These are phyloP conservation scores for Eutypella sp. DNA, from an alignment of 2,329 filamentous ascomycete species.

Conservation along the genomic window DNA sequence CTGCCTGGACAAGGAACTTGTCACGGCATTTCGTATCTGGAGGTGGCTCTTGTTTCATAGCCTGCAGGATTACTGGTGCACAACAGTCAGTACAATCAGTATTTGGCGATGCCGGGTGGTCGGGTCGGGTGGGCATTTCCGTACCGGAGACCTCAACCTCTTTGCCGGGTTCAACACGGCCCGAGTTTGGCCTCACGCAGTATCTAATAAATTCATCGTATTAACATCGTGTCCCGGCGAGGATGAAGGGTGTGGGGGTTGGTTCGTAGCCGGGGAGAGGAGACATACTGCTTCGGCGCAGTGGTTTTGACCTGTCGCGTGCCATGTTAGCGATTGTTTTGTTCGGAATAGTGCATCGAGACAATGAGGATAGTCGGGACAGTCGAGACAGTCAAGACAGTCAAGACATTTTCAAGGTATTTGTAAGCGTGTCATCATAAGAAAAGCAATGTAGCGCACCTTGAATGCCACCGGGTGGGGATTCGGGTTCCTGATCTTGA, in stretches of 20 bases:
- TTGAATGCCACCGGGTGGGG: slow-evolving; percentile 63
- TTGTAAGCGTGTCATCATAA: background rate
- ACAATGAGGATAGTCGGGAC: too few relatives aligned
- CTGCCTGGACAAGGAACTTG: slow-evolving; percentile 96
- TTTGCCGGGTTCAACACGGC: slow-evolving; percentile 85
- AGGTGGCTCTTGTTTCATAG: slow-evolving; percentile 93
- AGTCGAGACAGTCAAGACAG: too few relatives aligned
- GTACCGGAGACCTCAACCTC: slow-evolving; percentile 90
- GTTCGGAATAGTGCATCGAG: too few relatives aligned
- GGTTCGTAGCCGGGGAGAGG: slow-evolving; percentile 11
- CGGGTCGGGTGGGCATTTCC: slow-evolving; percentile 20
- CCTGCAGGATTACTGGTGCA: slow-evolving; percentile 77
- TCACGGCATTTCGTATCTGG: slow-evolving; percentile 86
- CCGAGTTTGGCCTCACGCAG: slow-evolving; percentile 95
- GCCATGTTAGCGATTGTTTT: slow-evolving; percentile 24
- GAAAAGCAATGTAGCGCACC: slow-evolving; percentile 37
- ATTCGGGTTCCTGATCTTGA: slow-evolving; percentile 62
- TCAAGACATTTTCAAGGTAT: background rate
- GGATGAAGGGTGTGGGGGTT: slow-evolving; percentile 10
- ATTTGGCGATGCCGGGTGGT: slow-evolving; percentile 3
- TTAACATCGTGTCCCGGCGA: slow-evolving; percentile 15
- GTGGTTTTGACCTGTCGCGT: slow-evolving; percentile 86
- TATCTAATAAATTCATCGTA: slow-evolving; percentile 57
- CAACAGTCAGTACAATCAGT: slow-evolving; percentile 23
- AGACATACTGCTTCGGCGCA: slow-evolving; percentile 89